Base-by-base conservation (phyloP, 1,284 basidiomycete species). In the Anthracocystis setariae region DNA sequence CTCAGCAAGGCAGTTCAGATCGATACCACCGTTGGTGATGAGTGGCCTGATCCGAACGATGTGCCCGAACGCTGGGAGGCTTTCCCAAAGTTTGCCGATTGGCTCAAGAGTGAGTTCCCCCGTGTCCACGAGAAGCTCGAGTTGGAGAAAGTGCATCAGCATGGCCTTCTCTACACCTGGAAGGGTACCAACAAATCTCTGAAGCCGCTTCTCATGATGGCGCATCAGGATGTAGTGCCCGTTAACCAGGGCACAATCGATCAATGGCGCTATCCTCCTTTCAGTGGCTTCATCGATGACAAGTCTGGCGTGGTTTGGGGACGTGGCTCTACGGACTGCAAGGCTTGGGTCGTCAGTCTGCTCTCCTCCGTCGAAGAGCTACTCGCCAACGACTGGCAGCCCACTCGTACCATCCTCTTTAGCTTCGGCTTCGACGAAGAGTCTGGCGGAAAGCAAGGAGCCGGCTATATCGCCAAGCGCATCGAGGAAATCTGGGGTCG, bases 401-500 rank as follows among this genome's bases (percentile, higher is more conserved):
- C 87, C 5, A 76, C 69, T 43, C 75, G 84, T 29, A 77, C 71
- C 18, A 83, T 91, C 39, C 84, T 91, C 21, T 84, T 90, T 23
- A 86, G 88, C 1, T 88, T 88, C 49, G 90, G 90, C n/a, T 88
- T 88, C 58, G 90, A 91, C 74, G 90, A 91, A 74, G 90, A 91
- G 82, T 50, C 67, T 1, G 47, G 68, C 45, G 74, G 73, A 52
- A 57, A 70, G 39, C 44, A 74, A 81, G 83, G 81, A 76, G 83
- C 73, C 10, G 55, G 53, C 40, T 59, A 47, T 20, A 60, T 81
- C 27, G 58, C 70, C 15, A 56, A 58, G 37, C 59, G 63, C 20
- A 46, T 81, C 27, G 57, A 72, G 25, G 62, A 77, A 43, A 57
- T 69, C 46, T 79, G 73, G 60, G 79, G 79, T 13, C 55, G 56